Evolutionary conservation across 345 rosid species (phyloP).

Genomic region (Brassica carinata): DNA sequence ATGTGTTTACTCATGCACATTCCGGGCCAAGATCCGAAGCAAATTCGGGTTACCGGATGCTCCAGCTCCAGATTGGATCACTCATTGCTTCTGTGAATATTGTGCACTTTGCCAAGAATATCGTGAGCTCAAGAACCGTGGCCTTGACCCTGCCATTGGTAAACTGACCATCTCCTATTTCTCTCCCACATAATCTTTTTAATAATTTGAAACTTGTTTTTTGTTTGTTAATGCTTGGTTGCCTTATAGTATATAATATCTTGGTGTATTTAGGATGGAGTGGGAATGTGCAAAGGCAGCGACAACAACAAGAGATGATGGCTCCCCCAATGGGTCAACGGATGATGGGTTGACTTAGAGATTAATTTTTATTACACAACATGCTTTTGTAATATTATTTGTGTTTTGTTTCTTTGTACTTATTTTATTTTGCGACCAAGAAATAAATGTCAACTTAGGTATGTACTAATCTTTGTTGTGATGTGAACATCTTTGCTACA

Average conservation of each 20-base stretch:
- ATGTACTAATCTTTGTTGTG: neutral
- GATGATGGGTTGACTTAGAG: conserved; percentile 41
- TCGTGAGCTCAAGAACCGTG: conserved; percentile 56
- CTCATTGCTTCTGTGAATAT: conserved; percentile 51
- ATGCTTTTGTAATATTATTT: neutral
- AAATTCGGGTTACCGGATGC: conserved; percentile 50
- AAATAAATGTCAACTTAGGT: neutral
- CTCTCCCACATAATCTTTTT: neutral
- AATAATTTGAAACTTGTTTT: neutral
- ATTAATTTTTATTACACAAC: neutral
- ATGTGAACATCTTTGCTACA: neutral
- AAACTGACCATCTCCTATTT: neutral
- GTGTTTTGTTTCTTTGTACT: neutral
- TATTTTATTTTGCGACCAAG: neutral
- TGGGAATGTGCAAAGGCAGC: conserved; percentile 35
- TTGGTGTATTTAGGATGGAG: conserved; percentile 37
- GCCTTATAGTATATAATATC: neutral
- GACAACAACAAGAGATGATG: conserved; percentile 40
- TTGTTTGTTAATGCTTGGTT: neutral
- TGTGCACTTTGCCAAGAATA: conserved; percentile 62
- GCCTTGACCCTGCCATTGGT: conserved; percentile 56
- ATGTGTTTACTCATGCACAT: conserved; percentile 37
- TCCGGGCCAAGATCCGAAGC: conserved; percentile 46
- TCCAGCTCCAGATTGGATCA: conserved; percentile 52
- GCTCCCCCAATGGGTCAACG: conserved; percentile 41